Base-by-base conservation (phyloP, 257 asterid genomes). In the Penstemon davidsonii region DNA sequence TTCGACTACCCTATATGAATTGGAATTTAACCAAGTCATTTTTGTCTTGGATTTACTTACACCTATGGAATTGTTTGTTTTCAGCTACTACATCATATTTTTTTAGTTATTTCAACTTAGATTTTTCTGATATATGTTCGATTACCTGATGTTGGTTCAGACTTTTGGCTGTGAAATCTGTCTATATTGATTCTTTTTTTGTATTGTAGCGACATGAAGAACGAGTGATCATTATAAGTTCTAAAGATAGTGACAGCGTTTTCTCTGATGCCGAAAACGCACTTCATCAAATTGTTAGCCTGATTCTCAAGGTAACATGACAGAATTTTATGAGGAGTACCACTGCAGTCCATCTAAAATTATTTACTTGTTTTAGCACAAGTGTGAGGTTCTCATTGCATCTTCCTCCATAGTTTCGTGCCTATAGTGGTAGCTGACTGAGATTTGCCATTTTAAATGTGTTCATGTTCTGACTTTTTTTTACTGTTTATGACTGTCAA, bases 251-350 rank as follows among this genome's bases (percentile, higher is more conserved):
- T 62, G 96, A 83, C 45, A 69, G 67, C 43, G 65, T 70, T 37
- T 86, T 84, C 72, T 88, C 90, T 68, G 97, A 94, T 76, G 95
- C 99, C n/a, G 99, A 94, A 79, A 80, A 84, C 75, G 99, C 97
- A 49, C 97, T 94, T 80, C 97, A 87, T 79, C 96, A 88, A 75
- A 91, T 94, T 63, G 91, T 91, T 75, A 83, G 78, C 70, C 77
- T 91, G 80, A 85, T 90, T 57, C 96, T 94, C 70, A 81, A 84
- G 99, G 97, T 94, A 71, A 64, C 67, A 55, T 74, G 67, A 19
- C 62, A 55, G 11, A 63, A 25, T 39, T 40, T 61, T 42, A 63
- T 43, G 79, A 62, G 0, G 18, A 9, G 39, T 8, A 18, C 9
- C 45, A 6, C 55, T 58, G 19, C 12, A 49, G 8, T 64, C 51